Evolutionary conservation across 1,139 yeast species (phyloP).

Genomic region (Diutina neorugosa): DNA sequence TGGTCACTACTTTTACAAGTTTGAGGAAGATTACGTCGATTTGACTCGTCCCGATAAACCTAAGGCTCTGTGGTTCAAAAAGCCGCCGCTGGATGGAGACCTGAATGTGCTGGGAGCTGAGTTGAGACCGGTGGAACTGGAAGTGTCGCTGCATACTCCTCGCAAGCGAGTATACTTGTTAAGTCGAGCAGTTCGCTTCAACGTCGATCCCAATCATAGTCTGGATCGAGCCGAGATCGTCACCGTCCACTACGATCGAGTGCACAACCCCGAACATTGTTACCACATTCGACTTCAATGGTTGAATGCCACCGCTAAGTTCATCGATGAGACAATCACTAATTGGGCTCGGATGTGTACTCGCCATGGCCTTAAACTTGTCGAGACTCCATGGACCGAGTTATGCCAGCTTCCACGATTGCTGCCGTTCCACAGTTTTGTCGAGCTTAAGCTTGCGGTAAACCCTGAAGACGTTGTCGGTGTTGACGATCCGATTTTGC

Average conservation of each 20-base stretch:
- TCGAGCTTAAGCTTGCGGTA: conserved; percentile 48
- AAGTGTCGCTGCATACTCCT: not conserved
- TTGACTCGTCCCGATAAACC: conserved; percentile 10
- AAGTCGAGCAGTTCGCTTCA: conserved; percentile 20
- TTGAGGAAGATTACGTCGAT: conserved; percentile 45
- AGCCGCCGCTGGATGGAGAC: not conserved
- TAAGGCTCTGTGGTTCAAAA: not conserved
- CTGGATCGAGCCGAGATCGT: conserved; percentile 72
- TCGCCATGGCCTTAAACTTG: conserved; percentile 71
- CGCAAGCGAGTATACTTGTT: not conserved
- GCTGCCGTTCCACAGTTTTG: conserved; percentile 84
- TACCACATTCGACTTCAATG: conserved; percentile 87
- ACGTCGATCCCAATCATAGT: conserved; percentile 61
- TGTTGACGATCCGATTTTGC: conserved; percentile 30
- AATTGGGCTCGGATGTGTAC: conserved; percentile 78
- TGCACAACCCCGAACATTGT: conserved; percentile 92
- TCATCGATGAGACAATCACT: conserved; percentile 79
- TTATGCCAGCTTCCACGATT: conserved; percentile 60
- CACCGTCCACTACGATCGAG: conserved; percentile 79
- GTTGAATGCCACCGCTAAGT: conserved; percentile 80
- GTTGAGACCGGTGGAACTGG: not conserved
- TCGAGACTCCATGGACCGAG: conserved; percentile 92
- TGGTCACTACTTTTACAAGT: conserved; percentile 83
- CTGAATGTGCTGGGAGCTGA: not conserved
- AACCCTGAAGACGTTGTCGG: conserved; percentile 66